Conservation (phyloP, 345 rosid species). For the Crucihimalaya himalaica region DNA sequence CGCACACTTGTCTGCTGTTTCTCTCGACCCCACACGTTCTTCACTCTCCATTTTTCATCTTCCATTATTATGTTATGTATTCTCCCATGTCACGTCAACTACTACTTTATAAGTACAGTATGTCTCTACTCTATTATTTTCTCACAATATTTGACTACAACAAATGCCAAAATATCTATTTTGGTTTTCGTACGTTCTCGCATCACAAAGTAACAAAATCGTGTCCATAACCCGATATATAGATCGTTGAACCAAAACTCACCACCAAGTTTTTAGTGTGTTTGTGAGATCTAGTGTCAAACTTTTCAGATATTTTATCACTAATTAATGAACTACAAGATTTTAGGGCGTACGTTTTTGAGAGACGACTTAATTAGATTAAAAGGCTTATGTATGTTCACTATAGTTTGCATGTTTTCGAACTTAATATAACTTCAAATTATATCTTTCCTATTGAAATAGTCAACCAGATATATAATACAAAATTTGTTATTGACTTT, state of each 20-base stretch:
- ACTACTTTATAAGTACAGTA: background rate
- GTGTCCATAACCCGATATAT: background rate
- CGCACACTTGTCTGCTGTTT: slow-evolving; percentile 42
- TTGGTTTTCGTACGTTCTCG: background rate
- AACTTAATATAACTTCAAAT: background rate
- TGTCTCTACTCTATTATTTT: background rate
- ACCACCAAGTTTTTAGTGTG: background rate
- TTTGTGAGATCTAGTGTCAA: background rate
- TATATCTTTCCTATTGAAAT: background rate
- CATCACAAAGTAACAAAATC: background rate
- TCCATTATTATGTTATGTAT: background rate
- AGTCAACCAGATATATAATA: slow-evolving; percentile 12
- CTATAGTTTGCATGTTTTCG: background rate
- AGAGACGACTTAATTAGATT: background rate
- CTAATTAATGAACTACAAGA: background rate
- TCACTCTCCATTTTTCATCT: background rate
- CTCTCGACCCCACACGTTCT: slow-evolving; percentile 25
- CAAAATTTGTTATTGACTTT: slow-evolving; percentile 16
- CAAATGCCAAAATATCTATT: background rate
- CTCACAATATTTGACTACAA: background rate
- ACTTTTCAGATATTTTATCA: background rate
- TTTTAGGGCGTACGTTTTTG: background rate
- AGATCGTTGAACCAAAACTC: background rate
- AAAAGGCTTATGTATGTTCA: background rate
- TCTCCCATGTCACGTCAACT: slow-evolving; percentile 21